Evolutionary conservation across 495 filamentous ascomycete genomes (phyloP).

Genomic region (Penicillium pancosmium): DNA sequence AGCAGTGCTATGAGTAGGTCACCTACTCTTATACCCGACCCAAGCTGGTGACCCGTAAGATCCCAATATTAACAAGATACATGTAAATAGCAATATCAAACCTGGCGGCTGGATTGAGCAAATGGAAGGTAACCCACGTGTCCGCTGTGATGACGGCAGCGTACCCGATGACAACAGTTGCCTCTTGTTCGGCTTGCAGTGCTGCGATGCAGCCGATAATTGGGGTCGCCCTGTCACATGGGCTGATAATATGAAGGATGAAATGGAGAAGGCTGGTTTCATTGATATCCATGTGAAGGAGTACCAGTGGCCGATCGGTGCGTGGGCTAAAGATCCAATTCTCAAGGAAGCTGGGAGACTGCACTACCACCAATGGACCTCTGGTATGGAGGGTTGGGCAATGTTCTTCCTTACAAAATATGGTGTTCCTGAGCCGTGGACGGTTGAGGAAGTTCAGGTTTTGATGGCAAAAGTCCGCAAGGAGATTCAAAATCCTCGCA

Average conservation of each 20-base stretch:
- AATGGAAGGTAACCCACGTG: conserved; percentile 46
- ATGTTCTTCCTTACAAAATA: conserved; percentile 31
- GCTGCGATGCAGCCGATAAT: conserved; percentile 17
- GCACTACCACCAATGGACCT: conserved; percentile 25
- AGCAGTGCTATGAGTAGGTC: conserved; percentile 27
- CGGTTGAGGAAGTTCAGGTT: conserved; percentile 27
- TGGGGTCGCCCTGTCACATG: conserved; percentile 18
- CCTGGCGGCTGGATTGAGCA: conserved; percentile 60
- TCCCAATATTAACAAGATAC: neutral
- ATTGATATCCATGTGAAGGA: conserved; percentile 23
- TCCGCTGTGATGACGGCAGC: conserved; percentile 48
- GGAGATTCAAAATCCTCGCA: conserved; percentile 25
- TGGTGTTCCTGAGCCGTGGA: conserved; percentile 26
- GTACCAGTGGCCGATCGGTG: conserved; percentile 28
- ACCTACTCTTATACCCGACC: neutral
- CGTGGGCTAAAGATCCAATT: conserved; percentile 26
- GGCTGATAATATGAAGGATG: conserved; percentile 20
- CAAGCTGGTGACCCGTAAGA: neutral
- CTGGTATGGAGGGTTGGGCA: conserved; percentile 29
- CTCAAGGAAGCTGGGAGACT: conserved; percentile 26
- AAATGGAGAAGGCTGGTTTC: conserved; percentile 35
- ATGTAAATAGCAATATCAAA: conserved; percentile 13
- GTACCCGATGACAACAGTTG: conserved; percentile 33
- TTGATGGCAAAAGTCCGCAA: conserved; percentile 24
- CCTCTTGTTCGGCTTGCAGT: conserved; percentile 16